phyloP scores from a whole-genome alignment of 2,329 filamentous ascomycete species.

The Penicillium italicum region DNA sequence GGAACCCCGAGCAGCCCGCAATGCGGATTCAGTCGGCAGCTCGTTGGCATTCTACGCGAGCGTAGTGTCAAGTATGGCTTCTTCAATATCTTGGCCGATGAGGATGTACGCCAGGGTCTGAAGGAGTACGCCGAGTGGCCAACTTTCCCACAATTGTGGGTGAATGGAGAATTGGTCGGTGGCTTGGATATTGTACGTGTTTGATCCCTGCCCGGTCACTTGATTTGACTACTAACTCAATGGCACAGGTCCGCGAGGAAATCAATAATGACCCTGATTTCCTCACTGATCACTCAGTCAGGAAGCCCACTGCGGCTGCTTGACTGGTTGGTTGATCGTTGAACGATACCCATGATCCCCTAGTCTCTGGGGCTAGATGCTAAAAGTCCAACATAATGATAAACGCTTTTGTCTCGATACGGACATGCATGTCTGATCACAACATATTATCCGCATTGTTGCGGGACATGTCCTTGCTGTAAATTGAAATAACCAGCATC shows the following conservation, averaged over 20 bases:
- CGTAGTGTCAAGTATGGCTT: slow-evolving; percentile 94
- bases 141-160: slow-evolving; percentile 93
- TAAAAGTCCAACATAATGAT: slow-evolving; percentile 18
- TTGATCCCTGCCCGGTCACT: not conserved
- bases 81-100: slow-evolving; percentile 97
- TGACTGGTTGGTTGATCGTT: slow-evolving; percentile 11
- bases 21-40: slow-evolving; percentile 88
- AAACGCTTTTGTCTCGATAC: slow-evolving; percentile 16
- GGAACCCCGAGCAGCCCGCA: slow-evolving; percentile 84
- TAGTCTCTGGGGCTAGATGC: slow-evolving; percentile 12
- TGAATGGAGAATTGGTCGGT: slow-evolving; percentile 83
- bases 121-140: slow-evolving; percentile 99
- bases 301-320: slow-evolving; percentile 28
- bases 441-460: not conserved
- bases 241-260: slow-evolving; percentile 80
- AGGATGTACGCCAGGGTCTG: slow-evolving; percentile 91
- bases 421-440: not conserved
- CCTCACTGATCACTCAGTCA: slow-evolving; percentile 65
- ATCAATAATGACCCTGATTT: slow-evolving; percentile 79
- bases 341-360: slow-evolving; percentile 21
- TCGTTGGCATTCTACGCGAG: slow-evolving; percentile 82
- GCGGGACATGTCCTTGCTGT: not conserved
- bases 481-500: not conserved
- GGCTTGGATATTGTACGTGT: slow-evolving; percentile 87
- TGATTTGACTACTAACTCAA: slow-evolving; percentile 11